phyloP scores from a whole-genome alignment of 371 early-diverging fungal species.

The Mortierella sp. region DNA sequence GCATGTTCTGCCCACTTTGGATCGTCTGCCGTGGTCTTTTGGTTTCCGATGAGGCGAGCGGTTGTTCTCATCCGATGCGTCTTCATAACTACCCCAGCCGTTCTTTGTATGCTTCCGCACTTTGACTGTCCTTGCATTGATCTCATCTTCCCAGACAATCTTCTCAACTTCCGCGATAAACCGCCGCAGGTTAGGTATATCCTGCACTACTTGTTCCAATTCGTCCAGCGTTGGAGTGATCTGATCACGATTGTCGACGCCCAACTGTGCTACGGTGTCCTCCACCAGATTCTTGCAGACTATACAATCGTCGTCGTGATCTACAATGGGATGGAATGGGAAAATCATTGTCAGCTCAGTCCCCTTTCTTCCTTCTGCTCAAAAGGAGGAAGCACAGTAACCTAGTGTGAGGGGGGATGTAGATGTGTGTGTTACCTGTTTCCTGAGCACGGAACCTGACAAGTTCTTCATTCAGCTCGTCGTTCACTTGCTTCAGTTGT shows the following conservation, averaged over 20 bases:
- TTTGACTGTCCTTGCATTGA: constrained; percentile 21
- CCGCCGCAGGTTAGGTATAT: constrained; percentile 15
- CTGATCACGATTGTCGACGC: constrained; percentile 16
- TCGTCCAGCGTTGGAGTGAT: constrained; percentile 26
- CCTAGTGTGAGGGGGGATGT: neutral
- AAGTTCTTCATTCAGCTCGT: constrained; percentile 17
- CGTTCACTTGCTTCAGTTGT: constrained; percentile 22
- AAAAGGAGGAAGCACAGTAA: neutral
- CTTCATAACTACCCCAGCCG: neutral
- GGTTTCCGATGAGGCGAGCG: no score
- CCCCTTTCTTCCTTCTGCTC: no score
- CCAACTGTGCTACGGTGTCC: constrained; percentile 11
- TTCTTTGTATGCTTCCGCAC: constrained; percentile 13
- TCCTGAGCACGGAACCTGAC: constrained; percentile 5
- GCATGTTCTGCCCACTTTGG: constrained; percentile 24
- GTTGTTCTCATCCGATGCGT: neutral
- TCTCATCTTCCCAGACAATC: constrained; percentile 47
- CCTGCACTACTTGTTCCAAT: constrained; percentile 17
- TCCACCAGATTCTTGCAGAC: constrained; percentile 19
- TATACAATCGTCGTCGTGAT: neutral
- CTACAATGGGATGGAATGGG: no score
- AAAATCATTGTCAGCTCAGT: no score
- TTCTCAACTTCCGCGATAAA: constrained; percentile 36
- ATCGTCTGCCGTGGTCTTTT: neutral
- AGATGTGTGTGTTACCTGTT: constrained; percentile 9